phyloP scores from a whole-genome alignment of 352 stramenopile species.

The Phytophthora sansomeana region DNA sequence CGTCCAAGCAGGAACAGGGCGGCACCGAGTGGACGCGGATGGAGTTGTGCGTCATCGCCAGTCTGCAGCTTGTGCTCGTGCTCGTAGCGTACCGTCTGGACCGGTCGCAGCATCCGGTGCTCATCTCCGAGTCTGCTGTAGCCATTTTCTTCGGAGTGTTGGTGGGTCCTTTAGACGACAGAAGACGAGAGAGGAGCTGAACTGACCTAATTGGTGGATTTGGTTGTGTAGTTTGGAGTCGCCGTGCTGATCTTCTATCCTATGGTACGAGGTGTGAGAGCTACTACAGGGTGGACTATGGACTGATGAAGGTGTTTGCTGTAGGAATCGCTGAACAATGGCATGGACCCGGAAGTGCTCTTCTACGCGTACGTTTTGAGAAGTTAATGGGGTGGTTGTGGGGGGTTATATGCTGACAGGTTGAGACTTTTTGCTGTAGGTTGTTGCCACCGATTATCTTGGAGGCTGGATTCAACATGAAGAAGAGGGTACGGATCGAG shows the following conservation, averaged over 20 bases:
- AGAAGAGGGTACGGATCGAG: conserved; percentile 70
- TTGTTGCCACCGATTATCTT: conserved; percentile 86
- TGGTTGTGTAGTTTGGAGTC: conserved; percentile 64
- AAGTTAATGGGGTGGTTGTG: not conserved
- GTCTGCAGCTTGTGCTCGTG: conserved; percentile 83
- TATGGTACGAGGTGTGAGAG: conserved; percentile 44
- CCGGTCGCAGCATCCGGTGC: conserved; percentile 60
- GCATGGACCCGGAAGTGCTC: conserved; percentile 83
- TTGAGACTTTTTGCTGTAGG: conserved; percentile 27
- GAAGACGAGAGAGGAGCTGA: conserved; percentile 1
- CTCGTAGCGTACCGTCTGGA: conserved; percentile 85
- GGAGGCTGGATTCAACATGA: conserved; percentile 90
- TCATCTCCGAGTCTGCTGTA: conserved; percentile 85
- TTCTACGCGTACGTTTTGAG: conserved; percentile 73
- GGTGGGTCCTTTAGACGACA: conserved; percentile 44
- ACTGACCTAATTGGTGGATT: conserved; percentile 20
- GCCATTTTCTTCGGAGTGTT: conserved; percentile 88
- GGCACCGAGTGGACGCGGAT: conserved; percentile 69
- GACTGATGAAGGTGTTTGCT: conserved; percentile 10
- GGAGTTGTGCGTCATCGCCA: conserved; percentile 83
- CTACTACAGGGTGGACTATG: not conserved
- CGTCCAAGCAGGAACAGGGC: conserved; percentile 32
- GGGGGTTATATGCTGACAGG: not conserved
- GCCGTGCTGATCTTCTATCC: conserved; percentile 84
- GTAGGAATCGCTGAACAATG: conserved; percentile 84